These are phyloP conservation scores for Cyberlindnera veronae DNA, from an alignment of 805 yeast genomes.

Conservation along the genomic window DNA sequence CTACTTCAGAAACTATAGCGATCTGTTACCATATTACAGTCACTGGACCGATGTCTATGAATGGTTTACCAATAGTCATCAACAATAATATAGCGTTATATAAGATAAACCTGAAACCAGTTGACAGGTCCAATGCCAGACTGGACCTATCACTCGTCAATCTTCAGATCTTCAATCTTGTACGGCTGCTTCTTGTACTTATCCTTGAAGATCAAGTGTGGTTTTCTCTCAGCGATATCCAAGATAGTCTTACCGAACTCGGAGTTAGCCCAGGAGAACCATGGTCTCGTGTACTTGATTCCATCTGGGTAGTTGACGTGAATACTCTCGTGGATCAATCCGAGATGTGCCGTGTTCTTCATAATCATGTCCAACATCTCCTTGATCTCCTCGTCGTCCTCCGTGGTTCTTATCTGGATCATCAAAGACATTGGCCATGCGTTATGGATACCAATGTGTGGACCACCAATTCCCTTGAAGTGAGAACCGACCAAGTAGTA, in stretches of 20 bases:
- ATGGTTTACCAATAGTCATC: too few species aligned
- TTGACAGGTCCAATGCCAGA: too few species aligned
- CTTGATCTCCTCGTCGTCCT: slow-evolving; percentile 65
- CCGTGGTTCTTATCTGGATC: slow-evolving; percentile 68
- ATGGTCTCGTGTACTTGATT: slow-evolving; percentile 63
- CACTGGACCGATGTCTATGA: too few species aligned
- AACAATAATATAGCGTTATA: too few species aligned
- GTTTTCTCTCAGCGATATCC: slow-evolving; percentile 69
- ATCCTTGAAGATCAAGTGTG: slow-evolving; percentile 60
- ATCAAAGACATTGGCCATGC: slow-evolving; percentile 94
- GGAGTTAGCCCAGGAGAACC: slow-evolving; percentile 95
- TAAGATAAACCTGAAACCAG: too few species aligned
- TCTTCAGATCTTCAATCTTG: slow-evolving; percentile 5
- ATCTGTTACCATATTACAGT: too few species aligned
- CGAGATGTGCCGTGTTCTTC: slow-evolving; percentile 66
- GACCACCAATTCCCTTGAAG: slow-evolving; percentile 85
- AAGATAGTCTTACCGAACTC: slow-evolving; percentile 88
- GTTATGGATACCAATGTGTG: slow-evolving; percentile 74
- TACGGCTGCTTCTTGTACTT: slow-evolving; percentile 25
- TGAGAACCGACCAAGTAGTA: slow-evolving; percentile 60
- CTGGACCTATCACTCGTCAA: too few species aligned
- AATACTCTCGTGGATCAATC: slow-evolving; percentile 81
- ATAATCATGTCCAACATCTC: slow-evolving; percentile 47
- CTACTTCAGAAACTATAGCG: too few species aligned
- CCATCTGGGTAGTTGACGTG: slow-evolving; percentile 53